Percentiles rank a stretch among this genome's conserved stretches.
phyloP scores from a whole-genome alignment of 768 basidiomycete genomes.

The Cystobasidium onofrii region DNA sequence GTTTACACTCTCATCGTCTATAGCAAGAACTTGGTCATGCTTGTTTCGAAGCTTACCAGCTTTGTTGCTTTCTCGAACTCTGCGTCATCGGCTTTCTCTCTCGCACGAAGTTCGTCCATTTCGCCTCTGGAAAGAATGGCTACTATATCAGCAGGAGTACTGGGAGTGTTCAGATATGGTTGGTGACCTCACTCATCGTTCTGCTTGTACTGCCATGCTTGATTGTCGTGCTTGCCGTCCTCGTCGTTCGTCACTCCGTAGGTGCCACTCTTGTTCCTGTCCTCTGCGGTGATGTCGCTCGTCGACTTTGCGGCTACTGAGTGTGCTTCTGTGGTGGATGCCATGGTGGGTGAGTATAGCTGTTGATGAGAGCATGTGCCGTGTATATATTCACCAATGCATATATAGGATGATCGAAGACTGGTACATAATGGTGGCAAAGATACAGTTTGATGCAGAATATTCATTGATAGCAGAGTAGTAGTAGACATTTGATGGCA shows the following conservation, averaged over 20 bases:
- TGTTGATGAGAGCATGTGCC: background rate
- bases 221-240: background rate
- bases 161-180: too few species aligned
- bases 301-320: background rate
- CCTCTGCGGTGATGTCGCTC: background rate
- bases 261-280: background rate
- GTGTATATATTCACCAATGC: too few species aligned
- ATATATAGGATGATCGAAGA: background rate
- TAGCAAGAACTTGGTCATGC: too few species aligned
- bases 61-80: constrained; percentile 23
- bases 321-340: background rate
- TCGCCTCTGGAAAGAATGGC: too few species aligned
- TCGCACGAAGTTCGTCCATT: constrained; percentile 6
- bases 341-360: background rate
- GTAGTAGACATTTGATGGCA: too few species aligned
- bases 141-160: too few species aligned
- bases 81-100: constrained; percentile 13
- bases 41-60: background rate
- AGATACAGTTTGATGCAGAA: too few species aligned
- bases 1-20: too few species aligned
- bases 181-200: constrained; percentile 6
- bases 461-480: too few species aligned
- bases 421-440: background rate
- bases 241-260: constrained; percentile 13
- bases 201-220: constrained; percentile 7